Evolutionary conservation across 139 green algal genomes (phyloP), one percentile per base, ranked within the genome.

Genomic region (Astrephomene gubernaculifera): DNA sequence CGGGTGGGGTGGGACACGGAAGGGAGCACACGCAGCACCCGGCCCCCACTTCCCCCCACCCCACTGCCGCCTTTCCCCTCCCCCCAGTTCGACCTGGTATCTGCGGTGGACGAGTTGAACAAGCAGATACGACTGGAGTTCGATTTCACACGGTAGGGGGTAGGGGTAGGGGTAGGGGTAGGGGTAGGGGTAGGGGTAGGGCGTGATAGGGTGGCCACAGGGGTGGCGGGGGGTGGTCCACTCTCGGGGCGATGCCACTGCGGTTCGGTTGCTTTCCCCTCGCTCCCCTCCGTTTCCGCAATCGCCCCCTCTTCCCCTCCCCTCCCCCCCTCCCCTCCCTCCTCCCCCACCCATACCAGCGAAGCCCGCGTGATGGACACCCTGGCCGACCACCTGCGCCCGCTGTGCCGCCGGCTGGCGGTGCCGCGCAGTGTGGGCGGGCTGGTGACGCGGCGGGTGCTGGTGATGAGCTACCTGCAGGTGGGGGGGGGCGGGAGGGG

Each of bases 391-490:
- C 88, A 96, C 88, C 90, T 98, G 41, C 17, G 41, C 21, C 57
- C 75, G 54, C 75, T 96, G 22, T 79, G 80, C 8, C 31, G 86
- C n/a, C 85, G 86, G 22, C 87, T 98, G 17, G 61, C 83, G 33
- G 92, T 98, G 35, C 95, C 96, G 1, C 88, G 91, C 63, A 94
- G 86, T 69, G 89, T 98, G 31, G 81, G 81, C 36, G 92, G 93
- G 39, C 87, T 98, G 53, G 94, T 97, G 14, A 98, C 93, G 10
- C 72, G 76, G 41, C 88, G 94, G 10, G 71, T 97, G 68, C 89
- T 99, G 87, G 95, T 98, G 27, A 99, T 99, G 97, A 92, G 88
- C 69, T 99, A 96, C 75, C 35, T 99, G 41, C 92, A 98, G 65
- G 79, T 86, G 38, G 35, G 39, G 65, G 33, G 65, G 35, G 65